Evolutionary conservation across 2,329 filamentous ascomycete species (phyloP), one percentile per base, ranked within the genome.

Genomic region (Colletotrichum destructivum): DNA sequence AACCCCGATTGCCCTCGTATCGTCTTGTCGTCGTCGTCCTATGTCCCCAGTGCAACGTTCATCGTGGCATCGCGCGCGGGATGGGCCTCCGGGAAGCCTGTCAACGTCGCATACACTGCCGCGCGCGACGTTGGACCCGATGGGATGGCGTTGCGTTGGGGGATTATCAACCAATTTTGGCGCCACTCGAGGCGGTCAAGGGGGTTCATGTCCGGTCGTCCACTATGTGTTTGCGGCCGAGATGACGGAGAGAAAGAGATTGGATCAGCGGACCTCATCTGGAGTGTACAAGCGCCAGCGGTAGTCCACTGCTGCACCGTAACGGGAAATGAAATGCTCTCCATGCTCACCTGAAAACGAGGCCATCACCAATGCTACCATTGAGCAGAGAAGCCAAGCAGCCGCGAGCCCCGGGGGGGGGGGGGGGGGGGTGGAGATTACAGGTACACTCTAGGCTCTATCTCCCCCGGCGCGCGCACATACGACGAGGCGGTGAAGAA

Each of bases 401-500:
- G 23, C 40, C 23, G 12, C 38, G 49, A 55, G 21, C 21, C 31
- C 49, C 13, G 13, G 47, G 21, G 35, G 42, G 35, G 35, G 26
- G 26, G 47, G n/a, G 23, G 42, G 23, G 23, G 23, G 23, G 23
- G 4, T 26, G 26, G 16, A 62, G 35, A 52, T 42, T 52, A 11
- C 15, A 46, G 46, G 35, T 23, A 23, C 6, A 49, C 40, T 42
- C 46, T 38, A 15, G 46, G 46, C 13, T 18, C 21, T 38, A 38
- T 38, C 35, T 38, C 8, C 35, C n/a, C 42, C 63, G 23, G 16
- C 26, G 21, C 46, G 51, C 51, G 56, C 12, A 26, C 44, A 7
- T 23, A 13, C 42, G 59, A 46, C 40, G 54, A 71, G 69, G 69
- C 69, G 69, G 69, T 71, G 69, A 71, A 71, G 65, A 71, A 62